Conservation (phyloP, 169 alveolate genomes). For the Plasmodium ovale region DNA sequence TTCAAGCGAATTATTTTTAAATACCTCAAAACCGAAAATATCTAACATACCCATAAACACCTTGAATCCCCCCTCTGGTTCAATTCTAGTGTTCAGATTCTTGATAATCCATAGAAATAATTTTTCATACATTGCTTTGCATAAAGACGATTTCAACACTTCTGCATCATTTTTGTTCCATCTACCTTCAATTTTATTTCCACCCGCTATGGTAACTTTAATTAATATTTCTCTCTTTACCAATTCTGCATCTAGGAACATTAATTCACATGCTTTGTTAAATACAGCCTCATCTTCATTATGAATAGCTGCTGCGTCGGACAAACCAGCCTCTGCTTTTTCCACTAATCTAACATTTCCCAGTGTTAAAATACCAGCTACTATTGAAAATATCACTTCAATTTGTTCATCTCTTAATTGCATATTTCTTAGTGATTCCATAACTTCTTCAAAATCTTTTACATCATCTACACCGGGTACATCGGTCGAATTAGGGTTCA, state of each 20-base stretch:
- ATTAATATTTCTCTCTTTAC: slow-evolving; percentile 85
- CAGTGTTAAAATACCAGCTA: slow-evolving; percentile 94
- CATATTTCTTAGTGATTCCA: slow-evolving; percentile 93
- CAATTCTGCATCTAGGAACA: slow-evolving; percentile 84
- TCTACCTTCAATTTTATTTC: slow-evolving; percentile 88
- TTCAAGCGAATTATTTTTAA: slow-evolving; percentile 95
- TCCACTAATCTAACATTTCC: slow-evolving; percentile 96
- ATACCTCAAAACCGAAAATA: slow-evolving; percentile 97
- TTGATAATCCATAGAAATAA: slow-evolving; percentile 96
- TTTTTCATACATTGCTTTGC: slow-evolving; percentile 96
- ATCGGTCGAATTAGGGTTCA: slow-evolving; percentile 91
- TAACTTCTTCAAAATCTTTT: slow-evolving; percentile 93
- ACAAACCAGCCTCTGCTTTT: slow-evolving; percentile 89
- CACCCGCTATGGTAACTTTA: slow-evolving; percentile 89
- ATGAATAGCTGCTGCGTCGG: slow-evolving; percentile 89
- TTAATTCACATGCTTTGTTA: slow-evolving; percentile 87
- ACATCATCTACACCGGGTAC: slow-evolving; percentile 95
- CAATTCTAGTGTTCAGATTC: slow-evolving; percentile 94
- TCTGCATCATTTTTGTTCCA: slow-evolving; percentile 90
- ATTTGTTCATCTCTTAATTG: slow-evolving; percentile 90
- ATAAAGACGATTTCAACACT: slow-evolving; percentile 89
- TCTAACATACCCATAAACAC: slow-evolving; percentile 96
- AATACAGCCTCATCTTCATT: slow-evolving; percentile 80
- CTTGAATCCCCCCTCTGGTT: slow-evolving; percentile 90
- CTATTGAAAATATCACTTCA: slow-evolving; percentile 89